These are phyloP conservation scores for Arabidopsis arenosa DNA, from an alignment of 345 rosid genomes.

Conservation along the genomic window DNA sequence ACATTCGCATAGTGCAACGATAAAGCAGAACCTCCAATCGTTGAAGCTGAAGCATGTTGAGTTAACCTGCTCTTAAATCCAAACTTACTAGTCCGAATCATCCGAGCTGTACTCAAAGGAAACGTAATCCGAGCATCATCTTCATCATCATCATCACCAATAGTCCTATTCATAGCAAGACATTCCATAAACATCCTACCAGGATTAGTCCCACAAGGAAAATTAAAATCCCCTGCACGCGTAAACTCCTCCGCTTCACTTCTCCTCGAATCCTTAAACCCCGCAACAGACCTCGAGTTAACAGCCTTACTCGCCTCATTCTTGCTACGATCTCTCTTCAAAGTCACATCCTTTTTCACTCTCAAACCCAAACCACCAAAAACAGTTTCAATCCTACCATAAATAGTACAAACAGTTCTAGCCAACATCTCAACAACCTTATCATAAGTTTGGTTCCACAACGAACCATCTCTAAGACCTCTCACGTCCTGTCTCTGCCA, in stretches of 20 bases:
- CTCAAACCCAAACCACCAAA: conserved; percentile 64
- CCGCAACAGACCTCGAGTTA: conserved; percentile 40
- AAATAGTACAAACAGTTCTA: conserved; percentile 85
- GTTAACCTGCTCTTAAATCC: conserved; percentile 65
- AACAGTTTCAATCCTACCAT: conserved; percentile 67
- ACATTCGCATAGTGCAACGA: conserved; percentile 92
- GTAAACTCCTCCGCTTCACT: conserved; percentile 52
- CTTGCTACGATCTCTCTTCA: conserved; percentile 62
- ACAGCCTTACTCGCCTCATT: conserved; percentile 41
- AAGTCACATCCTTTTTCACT: conserved; percentile 36
- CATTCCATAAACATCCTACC: conserved; percentile 89
- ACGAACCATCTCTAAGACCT: conserved; percentile 84
- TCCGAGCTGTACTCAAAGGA: conserved; percentile 47
- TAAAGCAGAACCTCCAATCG: conserved; percentile 89
- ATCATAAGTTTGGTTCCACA: conserved; percentile 91
- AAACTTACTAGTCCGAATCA: conserved; percentile 43
- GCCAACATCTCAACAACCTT: conserved; percentile 90
- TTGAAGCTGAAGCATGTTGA: conserved; percentile 62
- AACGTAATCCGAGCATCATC: conserved; percentile 49
- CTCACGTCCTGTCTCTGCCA: conserved; percentile 97
- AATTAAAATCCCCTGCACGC: conserved; percentile 64
- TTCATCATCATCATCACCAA: conserved; percentile 47
- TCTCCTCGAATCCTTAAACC: conserved; percentile 48
- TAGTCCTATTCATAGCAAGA: conserved; percentile 66
- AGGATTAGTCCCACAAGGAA: conserved; percentile 82